A percentile compares a stretch with the other conserved stretches of the same genome.
These are phyloP conservation scores for Suhomyces prunicola DNA, from an alignment of 805 yeast genomes.

Conservation along the genomic window DNA sequence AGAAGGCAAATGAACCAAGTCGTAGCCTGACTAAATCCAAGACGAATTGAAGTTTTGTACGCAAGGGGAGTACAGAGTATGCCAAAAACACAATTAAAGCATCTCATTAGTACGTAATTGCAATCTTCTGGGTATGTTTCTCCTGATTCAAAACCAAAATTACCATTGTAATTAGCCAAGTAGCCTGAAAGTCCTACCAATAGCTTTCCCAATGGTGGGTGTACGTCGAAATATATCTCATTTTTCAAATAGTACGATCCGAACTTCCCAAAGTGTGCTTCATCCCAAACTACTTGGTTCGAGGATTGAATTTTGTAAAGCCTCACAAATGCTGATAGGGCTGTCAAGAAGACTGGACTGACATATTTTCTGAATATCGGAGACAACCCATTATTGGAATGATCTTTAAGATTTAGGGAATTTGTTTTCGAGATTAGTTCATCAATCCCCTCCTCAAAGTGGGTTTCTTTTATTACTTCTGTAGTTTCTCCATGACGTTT, in stretches of 20 bases:
- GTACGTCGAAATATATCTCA: conserved; percentile 83
- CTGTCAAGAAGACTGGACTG: conserved; percentile 9
- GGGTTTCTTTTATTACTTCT: background rate
- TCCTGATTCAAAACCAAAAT: conserved; percentile 73
- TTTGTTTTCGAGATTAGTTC: conserved; percentile 12
- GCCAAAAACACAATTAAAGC: conserved; percentile 68
- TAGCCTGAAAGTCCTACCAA: conserved; percentile 75
- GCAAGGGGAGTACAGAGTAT: conserved; percentile 68
- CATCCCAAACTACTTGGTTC: conserved; percentile 78
- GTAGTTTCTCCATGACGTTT: background rate
- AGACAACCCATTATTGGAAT: background rate
- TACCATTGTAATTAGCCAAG: conserved; percentile 77
- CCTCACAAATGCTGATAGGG: conserved; percentile 37
- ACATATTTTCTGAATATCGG: conserved; percentile 1
- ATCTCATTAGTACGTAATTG: conserved; percentile 64
- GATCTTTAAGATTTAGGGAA: conserved; percentile 8
- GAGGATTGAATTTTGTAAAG: conserved; percentile 56
- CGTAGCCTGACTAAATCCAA: conserved; percentile 27
- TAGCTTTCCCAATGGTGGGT: conserved; percentile 85
- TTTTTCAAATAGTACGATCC: conserved; percentile 77
- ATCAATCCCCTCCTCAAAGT: conserved; percentile 5
- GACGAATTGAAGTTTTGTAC: conserved; percentile 44
- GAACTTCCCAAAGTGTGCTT: conserved; percentile 85
- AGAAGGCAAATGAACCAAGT: conserved; percentile 59
- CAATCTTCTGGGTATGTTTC: conserved; percentile 57